Evolutionary conservation across 345 rosid genomes (phyloP).

Genomic region (Sisymbrium irio): DNA sequence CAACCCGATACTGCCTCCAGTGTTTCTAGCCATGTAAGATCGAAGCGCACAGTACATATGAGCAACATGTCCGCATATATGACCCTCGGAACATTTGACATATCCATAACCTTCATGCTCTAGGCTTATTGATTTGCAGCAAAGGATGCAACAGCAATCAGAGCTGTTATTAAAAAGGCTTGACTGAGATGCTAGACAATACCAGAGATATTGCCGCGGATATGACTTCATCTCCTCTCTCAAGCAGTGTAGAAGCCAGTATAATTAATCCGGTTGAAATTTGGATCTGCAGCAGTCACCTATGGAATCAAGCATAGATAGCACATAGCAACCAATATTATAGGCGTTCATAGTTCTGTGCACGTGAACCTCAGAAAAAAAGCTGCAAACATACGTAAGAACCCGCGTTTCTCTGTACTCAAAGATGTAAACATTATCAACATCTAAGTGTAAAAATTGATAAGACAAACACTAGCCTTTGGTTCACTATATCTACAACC

Average conservation of each 20-base stretch:
- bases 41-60: constrained; percentile 85
- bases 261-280: constrained; percentile 37
- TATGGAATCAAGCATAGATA: constrained; percentile 9
- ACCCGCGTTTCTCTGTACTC: background rate
- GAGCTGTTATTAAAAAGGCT: constrained; percentile 11
- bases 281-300: constrained; percentile 30
- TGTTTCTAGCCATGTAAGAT: constrained; percentile 77
- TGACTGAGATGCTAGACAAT: constrained; percentile 7
- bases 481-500: background rate
- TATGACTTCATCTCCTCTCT: constrained; percentile 40
- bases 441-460: background rate
- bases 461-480: constrained; percentile 2
- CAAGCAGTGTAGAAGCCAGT: constrained; percentile 42
- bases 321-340: background rate
- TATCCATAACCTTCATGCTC: constrained; percentile 61
- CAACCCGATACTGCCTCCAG: constrained; percentile 87
- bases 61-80: constrained; percentile 76
- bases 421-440: background rate
- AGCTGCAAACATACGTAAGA: background rate
- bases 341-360: background rate
- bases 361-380: background rate
- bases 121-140: constrained; percentile 53
- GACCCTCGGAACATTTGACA: constrained; percentile 55
- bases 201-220: constrained; percentile 42
- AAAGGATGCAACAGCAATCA: constrained; percentile 85